These are phyloP conservation scores for Aureobasidium mangrovei DNA, from an alignment of 2,329 filamentous ascomycete genomes.

Conservation along the genomic window DNA sequence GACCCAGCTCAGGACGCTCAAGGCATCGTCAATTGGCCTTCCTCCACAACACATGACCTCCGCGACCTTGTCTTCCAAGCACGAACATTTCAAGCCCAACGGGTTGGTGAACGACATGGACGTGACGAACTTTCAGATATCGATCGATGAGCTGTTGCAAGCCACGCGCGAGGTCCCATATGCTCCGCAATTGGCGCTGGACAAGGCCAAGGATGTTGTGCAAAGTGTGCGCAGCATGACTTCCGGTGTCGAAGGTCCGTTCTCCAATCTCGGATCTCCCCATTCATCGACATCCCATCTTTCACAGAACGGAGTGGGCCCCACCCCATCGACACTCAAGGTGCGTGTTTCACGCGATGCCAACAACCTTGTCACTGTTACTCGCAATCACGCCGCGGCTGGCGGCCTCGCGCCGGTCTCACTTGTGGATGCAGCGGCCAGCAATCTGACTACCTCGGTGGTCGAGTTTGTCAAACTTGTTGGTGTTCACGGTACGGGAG, in stretches of 20 bases:
- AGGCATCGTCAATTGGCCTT: conserved; percentile 70
- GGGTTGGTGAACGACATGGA: conserved; percentile 86
- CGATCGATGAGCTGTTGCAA: conserved; percentile 82
- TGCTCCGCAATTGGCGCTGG: conserved; percentile 54
- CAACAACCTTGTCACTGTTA: conserved; percentile 90
- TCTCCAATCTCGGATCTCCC: conserved; percentile 35
- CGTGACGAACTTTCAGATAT: conserved; percentile 89
- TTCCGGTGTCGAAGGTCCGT: conserved; percentile 55
- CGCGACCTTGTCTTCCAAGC: conserved; percentile 39
- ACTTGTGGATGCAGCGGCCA: conserved; percentile 83
- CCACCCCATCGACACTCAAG: conserved; percentile 48
- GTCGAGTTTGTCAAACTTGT: conserved; percentile 77
- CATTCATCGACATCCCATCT: conserved; percentile 5
- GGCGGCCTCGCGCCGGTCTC: conserved; percentile 87
- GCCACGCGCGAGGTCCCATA: conserved; percentile 66
- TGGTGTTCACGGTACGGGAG: conserved; percentile 71
- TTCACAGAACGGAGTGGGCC: conserved; percentile 22
- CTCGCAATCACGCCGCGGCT: conserved; percentile 79
- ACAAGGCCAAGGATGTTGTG: conserved; percentile 80
- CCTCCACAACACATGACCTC: conserved; percentile 39
- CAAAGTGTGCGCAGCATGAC: conserved; percentile 75
- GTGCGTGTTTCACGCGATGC: conserved; percentile 81
- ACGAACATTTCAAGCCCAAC: conserved; percentile 23
- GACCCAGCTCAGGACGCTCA: conserved; percentile 73
- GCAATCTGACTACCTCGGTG: conserved; percentile 75